Conservation (phyloP, 2,329 filamentous ascomycete species). For the Cordyceps tenuipes region DNA sequence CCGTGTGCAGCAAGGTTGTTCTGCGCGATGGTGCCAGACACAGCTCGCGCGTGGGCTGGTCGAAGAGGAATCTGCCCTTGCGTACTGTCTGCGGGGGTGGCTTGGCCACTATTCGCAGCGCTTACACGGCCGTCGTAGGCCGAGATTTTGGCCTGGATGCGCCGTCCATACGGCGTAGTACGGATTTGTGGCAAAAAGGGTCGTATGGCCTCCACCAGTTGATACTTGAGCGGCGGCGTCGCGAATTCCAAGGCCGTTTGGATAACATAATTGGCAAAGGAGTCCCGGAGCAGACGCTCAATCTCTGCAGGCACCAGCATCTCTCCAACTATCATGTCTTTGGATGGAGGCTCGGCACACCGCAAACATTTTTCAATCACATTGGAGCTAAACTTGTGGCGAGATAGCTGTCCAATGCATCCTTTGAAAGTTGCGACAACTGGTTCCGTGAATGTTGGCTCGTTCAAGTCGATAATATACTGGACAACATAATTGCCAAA, state of each 20-base stretch:
- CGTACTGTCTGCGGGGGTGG: conserved; percentile 43
- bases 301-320: conserved; percentile 67
- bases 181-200: conserved; percentile 79
- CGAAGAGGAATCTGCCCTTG: conserved; percentile 47
- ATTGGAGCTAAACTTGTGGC: conserved; percentile 98
- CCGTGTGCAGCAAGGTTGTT: conserved; percentile 18
- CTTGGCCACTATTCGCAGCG: conserved; percentile 38
- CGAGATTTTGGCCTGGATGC: conserved; percentile 82
- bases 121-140: conserved; percentile 44
- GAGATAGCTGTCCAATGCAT: conserved; percentile 64
- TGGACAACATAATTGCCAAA: conserved; percentile 99
- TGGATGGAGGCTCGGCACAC: conserved; percentile 66
- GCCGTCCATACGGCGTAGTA: conserved; percentile 86
- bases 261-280: conserved; percentile 95
- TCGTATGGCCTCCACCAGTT: conserved; percentile 75
- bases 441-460: conserved; percentile 79
- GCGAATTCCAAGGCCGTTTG: conserved; percentile 90
- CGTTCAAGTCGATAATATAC: conserved; percentile 93
- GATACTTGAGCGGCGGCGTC: conserved; percentile 61
- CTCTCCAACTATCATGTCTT: conserved; percentile 77
- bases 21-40: conserved; percentile 23
- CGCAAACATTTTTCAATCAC: conserved; percentile 96
- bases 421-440: conserved; percentile 74
- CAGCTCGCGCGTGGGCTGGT: conserved; percentile 32
- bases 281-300: conserved; percentile 82